These are phyloP conservation scores for Pilaira anomala DNA, from an alignment of 192 early-diverging fungal genomes.

Conservation along the genomic window DNA sequence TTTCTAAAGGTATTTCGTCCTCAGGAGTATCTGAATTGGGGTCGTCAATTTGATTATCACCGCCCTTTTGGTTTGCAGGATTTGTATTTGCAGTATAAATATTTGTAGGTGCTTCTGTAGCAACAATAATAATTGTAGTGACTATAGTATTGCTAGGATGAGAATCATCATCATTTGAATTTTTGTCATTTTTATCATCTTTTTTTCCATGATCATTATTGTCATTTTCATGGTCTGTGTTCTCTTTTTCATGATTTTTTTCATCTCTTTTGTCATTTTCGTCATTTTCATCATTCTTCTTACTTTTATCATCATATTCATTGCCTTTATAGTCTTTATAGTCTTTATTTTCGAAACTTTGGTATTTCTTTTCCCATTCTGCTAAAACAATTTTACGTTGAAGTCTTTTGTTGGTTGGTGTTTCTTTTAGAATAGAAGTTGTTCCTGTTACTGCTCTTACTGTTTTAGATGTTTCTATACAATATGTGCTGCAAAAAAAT, in stretches of 20 bases:
- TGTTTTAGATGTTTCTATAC: too few relatives aligned
- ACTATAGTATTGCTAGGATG: slow-evolving; percentile 6
- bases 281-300: background rate
- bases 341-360: too few relatives aligned
- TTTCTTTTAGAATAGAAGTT: too few relatives aligned
- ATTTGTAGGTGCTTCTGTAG: slow-evolving; percentile 5
- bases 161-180: background rate
- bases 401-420: too few relatives aligned
- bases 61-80: background rate
- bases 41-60: background rate
- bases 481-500: too few relatives aligned
- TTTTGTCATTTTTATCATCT: background rate
- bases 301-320: background rate
- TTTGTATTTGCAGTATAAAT: background rate
- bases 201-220: background rate
- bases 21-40: background rate
- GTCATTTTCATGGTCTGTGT: background rate
- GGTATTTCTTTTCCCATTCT: too few relatives aligned
- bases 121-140: slow-evolving; percentile 13
- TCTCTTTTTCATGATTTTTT: background rate
- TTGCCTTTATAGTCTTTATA: background rate
- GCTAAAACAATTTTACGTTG: too few relatives aligned
- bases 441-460: too few relatives aligned
- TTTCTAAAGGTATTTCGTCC: background rate
- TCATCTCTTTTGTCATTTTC: background rate